phyloP scores from a whole-genome alignment of 2,329 filamentous ascomycete genomes.

The Blastomyces silverae region DNA sequence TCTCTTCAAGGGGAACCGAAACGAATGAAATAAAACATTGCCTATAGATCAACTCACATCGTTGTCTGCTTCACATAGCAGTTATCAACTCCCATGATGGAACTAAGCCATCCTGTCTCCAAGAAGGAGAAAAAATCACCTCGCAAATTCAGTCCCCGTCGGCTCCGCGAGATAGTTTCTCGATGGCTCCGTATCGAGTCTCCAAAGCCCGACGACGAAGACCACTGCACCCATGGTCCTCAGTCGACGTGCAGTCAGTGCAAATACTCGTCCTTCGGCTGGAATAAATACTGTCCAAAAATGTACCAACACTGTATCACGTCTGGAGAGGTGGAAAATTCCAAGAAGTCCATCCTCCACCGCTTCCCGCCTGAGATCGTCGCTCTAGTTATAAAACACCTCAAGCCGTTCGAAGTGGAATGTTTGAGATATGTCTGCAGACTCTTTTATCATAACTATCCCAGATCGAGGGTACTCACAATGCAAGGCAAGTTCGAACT shows the following conservation, averaged over 20 bases:
- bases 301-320: background rate
- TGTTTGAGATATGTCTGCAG: conserved; percentile 6
- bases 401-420: conserved; percentile 1
- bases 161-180: background rate
- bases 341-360: background rate
- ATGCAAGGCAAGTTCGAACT: background rate
- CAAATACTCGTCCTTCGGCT: background rate
- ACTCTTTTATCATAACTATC: conserved; percentile 6
- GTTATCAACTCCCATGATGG: too few relatives aligned
- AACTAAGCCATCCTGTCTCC: background rate
- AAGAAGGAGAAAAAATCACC: background rate
- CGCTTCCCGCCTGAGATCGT: background rate
- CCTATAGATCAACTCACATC: too few relatives aligned
- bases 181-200: background rate
- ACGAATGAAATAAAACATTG: too few relatives aligned
- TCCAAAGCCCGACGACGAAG: background rate
- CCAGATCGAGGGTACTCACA: background rate
- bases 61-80: too few relatives aligned
- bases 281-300: background rate
- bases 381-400: background rate
- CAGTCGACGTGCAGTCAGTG: background rate
- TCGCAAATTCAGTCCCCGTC: background rate
- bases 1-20: too few relatives aligned
- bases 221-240: background rate
- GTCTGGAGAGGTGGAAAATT: background rate